Conservation (phyloP, 2,329 filamentous ascomycete genomes). For the Diaporthe citri region DNA sequence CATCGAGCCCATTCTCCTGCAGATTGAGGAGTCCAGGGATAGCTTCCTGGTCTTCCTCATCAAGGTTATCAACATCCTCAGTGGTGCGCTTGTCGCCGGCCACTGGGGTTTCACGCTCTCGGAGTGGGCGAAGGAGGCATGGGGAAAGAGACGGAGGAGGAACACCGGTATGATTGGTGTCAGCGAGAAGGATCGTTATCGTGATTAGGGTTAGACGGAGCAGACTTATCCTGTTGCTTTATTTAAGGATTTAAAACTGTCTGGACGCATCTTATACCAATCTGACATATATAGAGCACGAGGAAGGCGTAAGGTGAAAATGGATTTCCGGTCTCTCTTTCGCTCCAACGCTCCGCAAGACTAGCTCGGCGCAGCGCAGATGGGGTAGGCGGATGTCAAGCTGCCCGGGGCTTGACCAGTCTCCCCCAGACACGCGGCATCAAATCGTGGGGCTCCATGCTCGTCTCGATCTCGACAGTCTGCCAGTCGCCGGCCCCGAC, state of each 20-base stretch:
- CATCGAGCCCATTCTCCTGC: slow-evolving; percentile 93
- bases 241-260: neutral
- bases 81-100: slow-evolving; percentile 90
- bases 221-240: neutral
- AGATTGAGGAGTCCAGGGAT: slow-evolving; percentile 84
- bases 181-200: slow-evolving; percentile 52
- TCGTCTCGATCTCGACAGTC: slow-evolving; percentile 46
- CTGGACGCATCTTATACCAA: slow-evolving; percentile 29
- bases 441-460: slow-evolving; percentile 46
- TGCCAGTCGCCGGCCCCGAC: slow-evolving; percentile 50
- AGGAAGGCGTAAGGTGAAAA: slow-evolving; percentile 34
- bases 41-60: slow-evolving; percentile 81
- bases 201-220: slow-evolving; percentile 43
- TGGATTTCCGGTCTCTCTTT: slow-evolving; percentile 25
- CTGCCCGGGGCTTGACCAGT: slow-evolving; percentile 45
- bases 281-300: slow-evolving; percentile 37
- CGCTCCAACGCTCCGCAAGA: neutral
- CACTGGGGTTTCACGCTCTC: slow-evolving; percentile 92
- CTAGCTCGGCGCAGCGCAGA: neutral
- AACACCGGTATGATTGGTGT: slow-evolving; percentile 64
- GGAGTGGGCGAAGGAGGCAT: slow-evolving; percentile 76
- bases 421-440: slow-evolving; percentile 50
- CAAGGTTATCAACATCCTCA: slow-evolving; percentile 89
- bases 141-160: slow-evolving; percentile 62
- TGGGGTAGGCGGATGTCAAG: neutral